Percentiles rank a stretch among this genome's conserved stretches.
Evolutionary conservation across 257 asterid species (phyloP).

Genomic region (Nicotiana sylvestris): DNA sequence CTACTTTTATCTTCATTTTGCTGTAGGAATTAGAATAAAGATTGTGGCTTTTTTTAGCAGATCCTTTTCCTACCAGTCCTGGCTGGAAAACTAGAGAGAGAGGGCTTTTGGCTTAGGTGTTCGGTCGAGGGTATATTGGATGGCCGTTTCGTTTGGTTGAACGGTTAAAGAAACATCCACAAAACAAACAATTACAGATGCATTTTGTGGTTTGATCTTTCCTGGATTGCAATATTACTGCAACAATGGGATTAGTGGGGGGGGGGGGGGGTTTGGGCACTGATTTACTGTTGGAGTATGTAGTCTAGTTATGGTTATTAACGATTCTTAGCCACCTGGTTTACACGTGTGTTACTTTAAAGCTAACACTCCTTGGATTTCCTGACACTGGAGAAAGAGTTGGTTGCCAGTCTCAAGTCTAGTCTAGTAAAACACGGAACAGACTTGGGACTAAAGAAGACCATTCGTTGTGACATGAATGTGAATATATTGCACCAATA

Average conservation of each 20-base stretch:
- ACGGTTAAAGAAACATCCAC: not conserved
- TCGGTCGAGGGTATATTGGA: not conserved
- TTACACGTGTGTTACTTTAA: not conserved
- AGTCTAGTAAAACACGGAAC: not conserved
- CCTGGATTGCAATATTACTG: not conserved
- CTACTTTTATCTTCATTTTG: conserved; percentile 60
- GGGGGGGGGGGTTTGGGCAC: not conserved
- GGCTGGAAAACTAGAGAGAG: not conserved
- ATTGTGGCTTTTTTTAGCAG: not conserved
- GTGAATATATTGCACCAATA: not conserved
- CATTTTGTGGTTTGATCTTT: conserved; percentile 5
- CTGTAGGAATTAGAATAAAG: not conserved
- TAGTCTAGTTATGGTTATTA: not conserved
- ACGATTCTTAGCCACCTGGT: not conserved
- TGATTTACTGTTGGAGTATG: not conserved
- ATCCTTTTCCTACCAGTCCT: not conserved
- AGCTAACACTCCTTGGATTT: not conserved
- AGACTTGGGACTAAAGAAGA: not conserved
- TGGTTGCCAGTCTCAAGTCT: not conserved
- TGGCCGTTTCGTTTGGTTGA: not conserved
- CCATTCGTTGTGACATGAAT: not conserved
- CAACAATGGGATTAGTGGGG: not conserved
- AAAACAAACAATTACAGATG: not conserved
- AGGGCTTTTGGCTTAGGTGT: not conserved
- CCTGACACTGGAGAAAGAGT: not conserved